phyloP scores from a whole-genome alignment of 1,139 yeast species.

The Suhomyces wounanorum region DNA sequence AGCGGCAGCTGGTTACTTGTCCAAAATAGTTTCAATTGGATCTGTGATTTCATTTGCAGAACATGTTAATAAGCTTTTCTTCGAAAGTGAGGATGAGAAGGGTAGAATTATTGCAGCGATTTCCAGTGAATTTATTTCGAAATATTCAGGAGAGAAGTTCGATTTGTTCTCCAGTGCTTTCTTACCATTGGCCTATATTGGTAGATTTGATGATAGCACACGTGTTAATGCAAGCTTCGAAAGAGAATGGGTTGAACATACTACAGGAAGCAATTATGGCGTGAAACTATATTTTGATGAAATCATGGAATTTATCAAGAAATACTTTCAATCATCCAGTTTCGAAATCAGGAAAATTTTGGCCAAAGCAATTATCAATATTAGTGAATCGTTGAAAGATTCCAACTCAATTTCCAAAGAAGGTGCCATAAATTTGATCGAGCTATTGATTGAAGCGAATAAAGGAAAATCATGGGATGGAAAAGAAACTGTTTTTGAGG shows the following conservation, averaged over 20 bases:
- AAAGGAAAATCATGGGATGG: slow-evolving; percentile 89
- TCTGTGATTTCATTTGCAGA: slow-evolving; percentile 57
- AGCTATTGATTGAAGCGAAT: slow-evolving; percentile 60
- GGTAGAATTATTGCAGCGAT: slow-evolving; percentile 56
- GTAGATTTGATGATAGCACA: slow-evolving; percentile 63
- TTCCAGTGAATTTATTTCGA: slow-evolving; percentile 69
- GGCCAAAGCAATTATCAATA: slow-evolving; percentile 68
- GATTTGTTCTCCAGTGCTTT: slow-evolving; percentile 62
- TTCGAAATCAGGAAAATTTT: slow-evolving; percentile 71
- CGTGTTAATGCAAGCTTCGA: slow-evolving; percentile 53
- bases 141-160: slow-evolving; percentile 71
- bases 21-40: slow-evolving; percentile 62
- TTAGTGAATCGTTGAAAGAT: slow-evolving; percentile 49
- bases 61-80: slow-evolving; percentile 57
- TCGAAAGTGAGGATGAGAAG: slow-evolving; percentile 55
- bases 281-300: slow-evolving; percentile 73
- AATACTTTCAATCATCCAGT: slow-evolving; percentile 55
- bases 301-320: slow-evolving; percentile 54
- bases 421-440: slow-evolving; percentile 43
- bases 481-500: slow-evolving; percentile 72
- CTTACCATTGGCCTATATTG: slow-evolving; percentile 79
- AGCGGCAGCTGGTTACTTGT: slow-evolving; percentile 75
- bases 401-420: slow-evolving; percentile 31
- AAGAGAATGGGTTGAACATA: slow-evolving; percentile 77
- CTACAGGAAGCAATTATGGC: slow-evolving; percentile 72